Percentiles rank a stretch among this genome's conserved stretches.
These are phyloP conservation scores for Naganishia liquefaciens DNA, from an alignment of 1,284 basidiomycete species.

Conservation along the genomic window DNA sequence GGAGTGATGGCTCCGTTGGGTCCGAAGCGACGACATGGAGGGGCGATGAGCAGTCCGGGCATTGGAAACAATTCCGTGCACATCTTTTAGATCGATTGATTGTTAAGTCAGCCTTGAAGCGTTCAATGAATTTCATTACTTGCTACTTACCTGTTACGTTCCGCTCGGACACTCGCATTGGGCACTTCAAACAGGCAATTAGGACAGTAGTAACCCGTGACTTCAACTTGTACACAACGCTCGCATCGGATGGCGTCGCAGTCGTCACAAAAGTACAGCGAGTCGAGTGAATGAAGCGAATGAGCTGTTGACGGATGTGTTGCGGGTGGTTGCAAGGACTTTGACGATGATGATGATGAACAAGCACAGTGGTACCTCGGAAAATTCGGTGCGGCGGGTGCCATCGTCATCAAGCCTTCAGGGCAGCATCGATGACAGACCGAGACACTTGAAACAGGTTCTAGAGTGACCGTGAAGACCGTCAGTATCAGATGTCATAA, in stretches of 20 bases:
- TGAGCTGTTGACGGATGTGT: conserved; percentile 69
- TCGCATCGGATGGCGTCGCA: conserved; percentile 93
- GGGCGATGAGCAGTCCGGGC: conserved; percentile 86
- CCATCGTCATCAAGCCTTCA: background rate
- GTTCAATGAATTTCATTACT: no score
- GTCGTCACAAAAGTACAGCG: conserved; percentile 96
- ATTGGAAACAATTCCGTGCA: conserved; percentile 94
- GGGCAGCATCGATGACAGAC: no score
- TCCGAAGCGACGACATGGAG: conserved; percentile 85
- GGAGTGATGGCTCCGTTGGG: conserved; percentile 59
- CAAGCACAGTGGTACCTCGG: conserved; percentile 54
- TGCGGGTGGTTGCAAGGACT: conserved; percentile 60
- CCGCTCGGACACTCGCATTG: conserved; percentile 88
- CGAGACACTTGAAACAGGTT: no score
- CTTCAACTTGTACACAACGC: conserved; percentile 85
- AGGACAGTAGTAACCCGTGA: conserved; percentile 95
- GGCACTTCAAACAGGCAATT: conserved; percentile 99
- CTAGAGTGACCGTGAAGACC: no score
- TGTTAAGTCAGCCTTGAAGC: background rate
- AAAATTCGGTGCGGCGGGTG: conserved; percentile 9
- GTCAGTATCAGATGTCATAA: background rate
- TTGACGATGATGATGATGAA: conserved; percentile 43
- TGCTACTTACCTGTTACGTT: conserved; percentile 79
- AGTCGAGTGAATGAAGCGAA: conserved; percentile 77
- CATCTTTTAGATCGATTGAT: conserved; percentile 63